Evolutionary conservation across 2,329 filamentous ascomycete genomes (phyloP), one percentile per base, ranked within the genome.

Genomic region (Nemania sp.): DNA sequence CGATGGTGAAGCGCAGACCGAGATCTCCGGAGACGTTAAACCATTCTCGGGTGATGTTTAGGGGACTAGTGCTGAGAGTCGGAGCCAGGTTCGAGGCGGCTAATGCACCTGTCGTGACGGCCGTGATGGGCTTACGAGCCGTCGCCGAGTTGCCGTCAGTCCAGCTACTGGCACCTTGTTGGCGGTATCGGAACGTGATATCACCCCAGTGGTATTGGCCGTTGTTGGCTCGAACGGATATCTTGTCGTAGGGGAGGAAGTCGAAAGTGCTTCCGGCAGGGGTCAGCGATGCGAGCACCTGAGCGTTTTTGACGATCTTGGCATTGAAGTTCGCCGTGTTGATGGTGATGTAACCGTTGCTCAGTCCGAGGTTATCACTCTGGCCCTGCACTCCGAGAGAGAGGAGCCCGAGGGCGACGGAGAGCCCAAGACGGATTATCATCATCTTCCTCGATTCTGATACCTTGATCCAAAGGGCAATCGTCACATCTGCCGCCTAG

Each of bases 131-230:
- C 12, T 72, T 71, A 11, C 81, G 76, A 11, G 73, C 66, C 1
- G 72, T 65, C 0, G 83, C 77, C 3, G 83, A 81, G 64, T 85
- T 78, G 11, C 76, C 77, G 11, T 74, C 71, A 2, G 73, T 77
- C 84, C 84, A 87, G 2, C 65, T 52, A 1, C 63, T 70, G 12
- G 59, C 55, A 5, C 74, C 75, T 1, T 69, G 69, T 2, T 72
- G 64, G n/a, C 83, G 81, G 67, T 84, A 87, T 12, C 83, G 79
- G 46, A 82, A 77, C 0, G 82, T 85, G 40, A 87, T 74, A 48
- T 87, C 84, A 3, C 84, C 84, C 66, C 81, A 81, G 68, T 87
- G 84, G 62, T 87, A 85, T 61, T 85, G 80, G 2, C 80, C 79
- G 59, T 84, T 79, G 12, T 75, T 75, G 11, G 80, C 77, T 7